Conservation (phyloP, 805 yeast species). For the Zygosaccharomyces pseudorouxii region DNA sequence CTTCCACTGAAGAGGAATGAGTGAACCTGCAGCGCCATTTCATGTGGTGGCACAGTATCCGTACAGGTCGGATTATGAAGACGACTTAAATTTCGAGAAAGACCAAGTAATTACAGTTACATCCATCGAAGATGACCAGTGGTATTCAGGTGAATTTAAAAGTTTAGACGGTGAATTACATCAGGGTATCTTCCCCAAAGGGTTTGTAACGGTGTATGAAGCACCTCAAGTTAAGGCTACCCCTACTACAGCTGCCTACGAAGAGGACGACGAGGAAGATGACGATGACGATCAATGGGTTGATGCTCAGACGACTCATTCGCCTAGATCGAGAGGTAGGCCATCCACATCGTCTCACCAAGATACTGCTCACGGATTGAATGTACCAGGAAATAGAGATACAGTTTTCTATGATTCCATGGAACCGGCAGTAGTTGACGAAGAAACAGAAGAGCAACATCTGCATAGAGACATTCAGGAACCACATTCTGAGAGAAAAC, state of each 20-base stretch:
- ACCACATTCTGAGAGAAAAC: neutral
- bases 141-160: constrained; percentile 71
- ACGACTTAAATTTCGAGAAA: constrained; percentile 68
- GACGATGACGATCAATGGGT: constrained; percentile 12
- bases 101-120: constrained; percentile 73
- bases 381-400: constrained; percentile 47
- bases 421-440: constrained; percentile 13
- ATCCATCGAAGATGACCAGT: constrained; percentile 82
- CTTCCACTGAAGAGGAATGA: constrained; percentile 14
- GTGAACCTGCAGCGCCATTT: constrained; percentile 48
- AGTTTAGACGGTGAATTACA: constrained; percentile 40
- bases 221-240: neutral
- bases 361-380: constrained; percentile 35
- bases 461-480: neutral
- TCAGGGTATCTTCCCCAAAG: constrained; percentile 82
- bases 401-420: constrained; percentile 28
- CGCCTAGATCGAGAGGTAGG: constrained; percentile 39
- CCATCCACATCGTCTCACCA: constrained; percentile 46
- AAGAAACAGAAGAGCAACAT: constrained; percentile 7
- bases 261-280: constrained; percentile 3
- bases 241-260: neutral
- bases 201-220: constrained; percentile 54
- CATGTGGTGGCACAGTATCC: constrained; percentile 63
- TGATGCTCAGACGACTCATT: constrained; percentile 20
- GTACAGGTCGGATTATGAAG: constrained; percentile 68